Evolutionary conservation across 352 stramenopile genomes (phyloP).

Genomic region (Globisporangium radiosum): DNA sequence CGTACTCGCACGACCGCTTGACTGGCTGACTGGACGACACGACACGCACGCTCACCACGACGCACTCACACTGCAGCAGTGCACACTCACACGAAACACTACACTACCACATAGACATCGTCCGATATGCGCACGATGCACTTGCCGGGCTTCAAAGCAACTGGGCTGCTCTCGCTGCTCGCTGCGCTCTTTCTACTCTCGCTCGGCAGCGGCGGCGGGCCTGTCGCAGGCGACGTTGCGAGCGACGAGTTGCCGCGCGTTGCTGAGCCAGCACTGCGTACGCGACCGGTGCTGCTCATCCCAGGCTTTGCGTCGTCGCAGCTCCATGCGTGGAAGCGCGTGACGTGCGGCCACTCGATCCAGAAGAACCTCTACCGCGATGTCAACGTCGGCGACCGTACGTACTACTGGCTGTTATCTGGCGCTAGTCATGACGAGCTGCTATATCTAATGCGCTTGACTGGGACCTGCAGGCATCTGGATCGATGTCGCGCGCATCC

Average conservation of each 20-base stretch:
- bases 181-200: conserved; percentile 14
- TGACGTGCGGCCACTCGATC: conserved; percentile 49
- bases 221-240: conserved; percentile 8
- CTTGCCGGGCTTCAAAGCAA: conserved; percentile 5
- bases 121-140: neutral
- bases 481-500: conserved; percentile 63
- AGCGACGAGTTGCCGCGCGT: neutral
- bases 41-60: neutral
- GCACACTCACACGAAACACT: neutral
- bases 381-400: conserved; percentile 71
- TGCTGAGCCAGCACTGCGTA: conserved; percentile 7
- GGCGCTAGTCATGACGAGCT: neutral
- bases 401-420: conserved; percentile 7
- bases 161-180: conserved; percentile 11
- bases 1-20: too few species aligned
- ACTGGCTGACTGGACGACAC: too few species aligned
- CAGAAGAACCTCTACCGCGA: conserved; percentile 75
- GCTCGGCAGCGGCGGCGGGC: conserved; percentile 8
- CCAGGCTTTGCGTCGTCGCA: conserved; percentile 77
- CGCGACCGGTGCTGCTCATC: conserved; percentile 62
- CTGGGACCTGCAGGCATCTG: conserved; percentile 33
- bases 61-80: neutral
- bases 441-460: neutral
- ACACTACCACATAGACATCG: neutral
- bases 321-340: conserved; percentile 63